Evolutionary conservation across 371 early-diverging fungal genomes (phyloP).

Genomic region (Mucor velutinosus): DNA sequence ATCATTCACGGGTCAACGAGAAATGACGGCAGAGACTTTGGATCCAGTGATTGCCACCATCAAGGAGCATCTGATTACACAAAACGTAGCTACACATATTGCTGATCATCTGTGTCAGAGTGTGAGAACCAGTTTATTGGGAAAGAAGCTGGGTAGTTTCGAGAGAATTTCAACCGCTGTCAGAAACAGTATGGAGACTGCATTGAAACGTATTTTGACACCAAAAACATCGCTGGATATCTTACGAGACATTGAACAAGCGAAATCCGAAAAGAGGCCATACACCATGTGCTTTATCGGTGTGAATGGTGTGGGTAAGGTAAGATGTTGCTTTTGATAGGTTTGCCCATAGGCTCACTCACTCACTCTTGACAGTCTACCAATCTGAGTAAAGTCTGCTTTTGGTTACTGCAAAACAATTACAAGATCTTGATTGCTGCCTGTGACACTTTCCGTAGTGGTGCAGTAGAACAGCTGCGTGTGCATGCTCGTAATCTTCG

Average conservation of each 20-base stretch:
- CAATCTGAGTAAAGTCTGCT: constrained; percentile 97
- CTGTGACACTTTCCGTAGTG: constrained; percentile 99
- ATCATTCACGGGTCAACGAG: constrained; percentile 66
- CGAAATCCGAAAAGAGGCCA: constrained; percentile 73
- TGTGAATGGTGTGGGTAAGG: constrained; percentile 97
- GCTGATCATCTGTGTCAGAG: constrained; percentile 85
- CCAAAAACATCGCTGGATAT: constrained; percentile 95
- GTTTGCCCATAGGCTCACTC: not conserved
- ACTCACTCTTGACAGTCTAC: constrained; percentile 68
- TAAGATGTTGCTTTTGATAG: constrained; percentile 6
- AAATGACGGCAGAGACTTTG: constrained; percentile 67
- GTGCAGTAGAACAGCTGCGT: constrained; percentile 98
- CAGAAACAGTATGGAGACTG: constrained; percentile 77
- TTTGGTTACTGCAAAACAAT: constrained; percentile 96
- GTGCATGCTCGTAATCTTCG: constrained; percentile 92
- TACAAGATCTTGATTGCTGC: constrained; percentile 96
- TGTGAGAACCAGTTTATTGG: constrained; percentile 75
- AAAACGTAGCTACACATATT: constrained; percentile 94
- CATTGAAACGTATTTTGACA: constrained; percentile 87
- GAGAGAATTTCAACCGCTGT: constrained; percentile 72
- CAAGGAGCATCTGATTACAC: constrained; percentile 89
- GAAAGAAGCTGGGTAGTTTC: constrained; percentile 78
- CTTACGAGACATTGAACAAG: constrained; percentile 86
- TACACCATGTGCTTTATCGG: constrained; percentile 97
- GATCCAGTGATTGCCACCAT: constrained; percentile 77